Evolutionary conservation across 2,329 filamentous ascomycete genomes (phyloP).

Genomic region (Allantophomopsis lycopodina): DNA sequence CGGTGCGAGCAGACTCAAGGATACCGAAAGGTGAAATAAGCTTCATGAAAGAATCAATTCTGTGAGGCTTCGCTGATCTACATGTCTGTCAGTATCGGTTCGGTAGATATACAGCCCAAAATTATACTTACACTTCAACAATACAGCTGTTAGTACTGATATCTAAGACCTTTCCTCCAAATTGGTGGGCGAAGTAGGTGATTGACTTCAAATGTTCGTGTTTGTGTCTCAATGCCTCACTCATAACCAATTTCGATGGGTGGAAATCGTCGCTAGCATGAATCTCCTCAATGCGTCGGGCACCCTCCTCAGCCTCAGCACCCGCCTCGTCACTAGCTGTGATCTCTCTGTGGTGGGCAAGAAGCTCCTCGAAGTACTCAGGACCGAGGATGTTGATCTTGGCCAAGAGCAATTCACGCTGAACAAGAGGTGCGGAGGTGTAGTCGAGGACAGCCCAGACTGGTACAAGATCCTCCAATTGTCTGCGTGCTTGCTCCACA

Average conservation of each 20-base stretch:
- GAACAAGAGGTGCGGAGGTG: constrained; percentile 80
- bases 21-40: constrained; percentile 90
- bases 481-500: constrained; percentile 88
- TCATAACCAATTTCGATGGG: constrained; percentile 71
- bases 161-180: constrained; percentile 92
- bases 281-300: constrained; percentile 12
- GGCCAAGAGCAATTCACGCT: constrained; percentile 86
- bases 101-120: neutral
- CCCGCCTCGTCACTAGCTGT: constrained; percentile 27
- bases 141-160: constrained; percentile 99
- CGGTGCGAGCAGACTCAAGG: constrained; percentile 87
- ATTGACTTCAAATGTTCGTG: constrained; percentile 95
- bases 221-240: constrained; percentile 87
- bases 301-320: constrained; percentile 11
- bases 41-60: constrained; percentile 97
- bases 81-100: constrained; percentile 11
- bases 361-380: constrained; percentile 95
- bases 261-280: constrained; percentile 54
- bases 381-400: constrained; percentile 95
- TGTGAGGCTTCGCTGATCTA: constrained; percentile 79
- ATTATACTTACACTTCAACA: constrained; percentile 70
- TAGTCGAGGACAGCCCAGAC: constrained; percentile 99
- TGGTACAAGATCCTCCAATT: constrained; percentile 91
- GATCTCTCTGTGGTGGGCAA: constrained; percentile 92
- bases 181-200: constrained; percentile 93